Evolutionary conservation across 495 filamentous ascomycete genomes (phyloP), one percentile per base, ranked within the genome.

Genomic region (Trichocladium uniseriatum): DNA sequence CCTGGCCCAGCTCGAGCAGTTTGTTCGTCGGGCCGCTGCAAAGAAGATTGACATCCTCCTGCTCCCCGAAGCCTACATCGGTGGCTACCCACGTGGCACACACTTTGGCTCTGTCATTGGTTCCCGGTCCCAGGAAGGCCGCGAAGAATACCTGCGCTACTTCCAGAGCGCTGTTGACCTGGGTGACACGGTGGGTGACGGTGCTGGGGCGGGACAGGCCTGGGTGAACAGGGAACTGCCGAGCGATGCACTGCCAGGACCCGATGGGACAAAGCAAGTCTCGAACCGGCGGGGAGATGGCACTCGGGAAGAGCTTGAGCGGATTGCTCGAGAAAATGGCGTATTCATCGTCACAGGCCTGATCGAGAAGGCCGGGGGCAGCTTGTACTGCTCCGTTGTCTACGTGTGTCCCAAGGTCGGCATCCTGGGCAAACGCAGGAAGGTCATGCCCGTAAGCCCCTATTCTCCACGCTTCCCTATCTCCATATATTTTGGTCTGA

Each of bases 61-160:
- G 36, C 92, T 95, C 56, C 91, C 91, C 0, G 91, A 97, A 70
- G 91, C 91, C 21, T 96, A 87, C 62, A 75, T 97, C 0, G 91
- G 91, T 16, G 91, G 91, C 8, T 97, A 97, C 58, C 91, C 91
- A 13, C 83, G 91, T 19, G 84, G 84, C n/a, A 82, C 80, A 49
- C 69, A 70, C 39, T 95, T 95, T 55, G 89, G 88, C 11, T 76
- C 79, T 24, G 72, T 78, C 0, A 76, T 95, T 9, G 91, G 91
- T 0, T 69, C 71, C 2, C 81, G 91, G 6, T 72, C 74, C 1
- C 67, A 74, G 11, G 72, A 70, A 16, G 91, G 90, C 3, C 78
- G 90, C 5, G 87, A 94, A 7, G 89, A 94, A 49, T 97, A 86
- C 60, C 74, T 90, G 9, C 66, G 74, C 2, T 95, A 97, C 62